Base-by-base conservation (phyloP, 257 asterid species). In the Penstemon barbatus region DNA sequence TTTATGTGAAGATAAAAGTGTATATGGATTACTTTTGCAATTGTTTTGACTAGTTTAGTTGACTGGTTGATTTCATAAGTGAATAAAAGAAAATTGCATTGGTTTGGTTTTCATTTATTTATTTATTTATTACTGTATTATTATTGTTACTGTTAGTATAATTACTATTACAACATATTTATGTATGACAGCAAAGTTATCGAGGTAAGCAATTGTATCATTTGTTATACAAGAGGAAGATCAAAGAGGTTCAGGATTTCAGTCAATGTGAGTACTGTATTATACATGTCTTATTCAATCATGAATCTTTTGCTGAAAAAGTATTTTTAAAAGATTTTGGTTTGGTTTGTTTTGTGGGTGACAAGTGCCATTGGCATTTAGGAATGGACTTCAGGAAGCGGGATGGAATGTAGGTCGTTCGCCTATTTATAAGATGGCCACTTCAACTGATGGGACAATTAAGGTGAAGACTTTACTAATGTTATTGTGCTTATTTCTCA, bases 361-460 rank as follows among this genome's bases (percentile, higher is more conserved):
- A 41, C 73, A 64, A 92, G 98, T 90, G 85, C 97, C 98, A n/a
- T 53, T 82, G 87, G 84, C 85, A 38, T 92, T 92, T 82, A 84
- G 97, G 81, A 85, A 70, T 65, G 95, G 87, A 57, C 82, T 92
- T 68, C 77, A 81, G 79, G 91, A 90, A 70, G 90, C 87, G 1
- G 98, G 98, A 41, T 92, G 97, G 97, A 83, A 66, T 61, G 90
- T 90, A 60, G 96, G 98, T 10, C 80, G 96, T 72, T 92, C 93
- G 12, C 91, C 93, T 7, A 71, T 92, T 57, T 77, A 75, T 75
- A 78, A 85, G 79, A 67, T 63, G 8, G 89, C 89, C 49, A 88
- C 89, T 13, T 90, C 97, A 65, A 74, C 95, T 71, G 97, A 92
- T 86, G 98, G 98, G 71, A 92, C 98, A 18, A 77, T 86, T 62